Evolutionary conservation across 768 basidiomycete genomes (phyloP), one percentile per base, ranked within the genome.

Genomic region (Termitomyces titanicus): DNA sequence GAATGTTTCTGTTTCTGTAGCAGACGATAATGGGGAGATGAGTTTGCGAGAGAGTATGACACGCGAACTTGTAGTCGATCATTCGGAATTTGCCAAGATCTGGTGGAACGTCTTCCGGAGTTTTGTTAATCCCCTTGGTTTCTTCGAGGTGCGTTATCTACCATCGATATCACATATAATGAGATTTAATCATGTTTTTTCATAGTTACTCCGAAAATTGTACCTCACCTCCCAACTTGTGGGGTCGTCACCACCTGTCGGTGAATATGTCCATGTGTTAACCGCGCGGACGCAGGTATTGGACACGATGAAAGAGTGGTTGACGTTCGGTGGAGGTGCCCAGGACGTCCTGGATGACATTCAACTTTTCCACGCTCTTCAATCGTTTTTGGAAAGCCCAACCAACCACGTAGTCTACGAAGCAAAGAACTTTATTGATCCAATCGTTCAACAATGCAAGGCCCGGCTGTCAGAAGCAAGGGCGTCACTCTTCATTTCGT

Each of bases 41-140:
- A 84, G 89, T 0, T 68, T 93, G 40, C 74, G 83, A 20, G 88
- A 89, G 59, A 84, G 85, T 2, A 88, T 83, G 72, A 88, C 87
- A 0, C 75, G 89, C 33, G 84, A 89, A 46, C 72, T 92, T 40
- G 74, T 83, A 24, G 79, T 93, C 13, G 91, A 93, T 70, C 79
- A 83, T 43, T 72, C 64, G 1, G 91, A 92, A 64, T 93, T 89
- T 70, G 77, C 84, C 2, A 76, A 75, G 42, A 80, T 90, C 3
- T 94, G 91, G 89, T 94, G 91, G 89, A 85, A 80, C 57, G 82
- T 83, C 18, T 94, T 89, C 65, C 78, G 92, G 39, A 90, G 88
- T 62, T 91, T 93, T 60, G 81, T 93, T 9, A 85, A 87, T 0
- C 91, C 92, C 0, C 68, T 87, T 8, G 87, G 88, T 1, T 89